phyloP scores from a whole-genome alignment of 2,329 filamentous ascomycete genomes.

The Tothia fuscella region DNA sequence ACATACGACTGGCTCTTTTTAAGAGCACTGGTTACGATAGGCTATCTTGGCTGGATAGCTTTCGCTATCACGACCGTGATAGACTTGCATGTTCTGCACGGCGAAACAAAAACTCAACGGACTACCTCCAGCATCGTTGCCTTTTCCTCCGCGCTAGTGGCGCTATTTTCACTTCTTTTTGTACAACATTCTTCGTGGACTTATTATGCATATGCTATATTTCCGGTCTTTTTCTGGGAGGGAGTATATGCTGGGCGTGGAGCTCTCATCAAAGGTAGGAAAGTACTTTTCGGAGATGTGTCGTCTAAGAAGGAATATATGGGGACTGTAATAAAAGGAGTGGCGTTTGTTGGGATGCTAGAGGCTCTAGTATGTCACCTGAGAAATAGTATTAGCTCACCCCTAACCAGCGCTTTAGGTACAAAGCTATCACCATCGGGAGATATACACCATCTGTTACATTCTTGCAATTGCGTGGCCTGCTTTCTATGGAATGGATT shows the following conservation, averaged over 20 bases:
- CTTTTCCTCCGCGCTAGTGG: slow-evolving; percentile 66
- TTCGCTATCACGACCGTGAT: slow-evolving; percentile 84
- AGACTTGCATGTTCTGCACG: slow-evolving; percentile 72
- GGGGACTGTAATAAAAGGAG: slow-evolving; percentile 49
- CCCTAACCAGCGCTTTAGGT: slow-evolving; percentile 44
- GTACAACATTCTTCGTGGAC: slow-evolving; percentile 67
- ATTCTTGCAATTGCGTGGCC: slow-evolving; percentile 71
- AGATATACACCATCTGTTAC: slow-evolving; percentile 75
- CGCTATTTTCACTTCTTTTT: slow-evolving; percentile 66
- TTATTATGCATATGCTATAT: slow-evolving; percentile 87
- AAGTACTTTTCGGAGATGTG: slow-evolving; percentile 57
- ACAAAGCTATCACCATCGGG: slow-evolving; percentile 80
- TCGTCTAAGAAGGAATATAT: slow-evolving; percentile 45
- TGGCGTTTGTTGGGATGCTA: slow-evolving; percentile 62
- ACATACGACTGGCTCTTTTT: slow-evolving; percentile 98
- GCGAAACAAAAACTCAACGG: slow-evolving; percentile 42
- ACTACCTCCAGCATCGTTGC: slow-evolving; percentile 45
- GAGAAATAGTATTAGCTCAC: not conserved
- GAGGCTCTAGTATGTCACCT: slow-evolving; percentile 49
- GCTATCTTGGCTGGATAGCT: slow-evolving; percentile 91
- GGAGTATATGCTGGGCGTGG: slow-evolving; percentile 72
- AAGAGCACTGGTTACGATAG: slow-evolving; percentile 72
- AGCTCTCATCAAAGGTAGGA: slow-evolving; percentile 55
- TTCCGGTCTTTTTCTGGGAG: slow-evolving; percentile 94
- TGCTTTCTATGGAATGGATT: slow-evolving; percentile 55